phyloP scores from a whole-genome alignment of 176 grass and related monocot genomes.

The Avena atlantica region DNA sequence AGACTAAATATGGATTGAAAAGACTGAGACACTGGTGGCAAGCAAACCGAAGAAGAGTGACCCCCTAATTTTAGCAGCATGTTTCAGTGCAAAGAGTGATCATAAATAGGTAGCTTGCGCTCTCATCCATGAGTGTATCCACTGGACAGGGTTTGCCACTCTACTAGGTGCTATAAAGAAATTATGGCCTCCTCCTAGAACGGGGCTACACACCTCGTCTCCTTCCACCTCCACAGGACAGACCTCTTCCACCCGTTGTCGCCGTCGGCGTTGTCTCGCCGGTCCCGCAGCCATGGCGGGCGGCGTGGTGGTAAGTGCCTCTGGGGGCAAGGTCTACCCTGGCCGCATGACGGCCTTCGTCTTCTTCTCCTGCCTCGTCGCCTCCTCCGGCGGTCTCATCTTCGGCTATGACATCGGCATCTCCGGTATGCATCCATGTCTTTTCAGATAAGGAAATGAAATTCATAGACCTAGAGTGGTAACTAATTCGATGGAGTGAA shows the following conservation, averaged over 20 bases:
- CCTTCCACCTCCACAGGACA: neutral
- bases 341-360: slow-evolving; percentile 71
- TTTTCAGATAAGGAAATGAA: neutral
- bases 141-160: slow-evolving; percentile 1
- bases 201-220: neutral
- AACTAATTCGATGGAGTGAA: neutral
- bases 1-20: slow-evolving; percentile 61
- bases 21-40: neutral
- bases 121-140: slow-evolving; percentile 10
- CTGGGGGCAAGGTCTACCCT: slow-evolving; percentile 64
- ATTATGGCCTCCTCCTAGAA: neutral
- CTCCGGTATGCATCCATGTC: slow-evolving; percentile 35
- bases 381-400: slow-evolving; percentile 72
- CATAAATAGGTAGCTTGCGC: slow-evolving; percentile 5
- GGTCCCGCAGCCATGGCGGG: slow-evolving; percentile 55
- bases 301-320: slow-evolving; percentile 56
- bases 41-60: neutral
- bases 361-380: slow-evolving; percentile 75
- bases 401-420: slow-evolving; percentile 92
- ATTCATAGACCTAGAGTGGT: neutral
- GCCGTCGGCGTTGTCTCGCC: neutral
- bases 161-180: neutral
- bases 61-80: neutral
- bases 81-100: neutral
- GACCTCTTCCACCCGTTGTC: neutral